Base-by-base conservation (phyloP, 2,329 filamentous ascomycete species). In the Aspergillus arachidicola region DNA sequence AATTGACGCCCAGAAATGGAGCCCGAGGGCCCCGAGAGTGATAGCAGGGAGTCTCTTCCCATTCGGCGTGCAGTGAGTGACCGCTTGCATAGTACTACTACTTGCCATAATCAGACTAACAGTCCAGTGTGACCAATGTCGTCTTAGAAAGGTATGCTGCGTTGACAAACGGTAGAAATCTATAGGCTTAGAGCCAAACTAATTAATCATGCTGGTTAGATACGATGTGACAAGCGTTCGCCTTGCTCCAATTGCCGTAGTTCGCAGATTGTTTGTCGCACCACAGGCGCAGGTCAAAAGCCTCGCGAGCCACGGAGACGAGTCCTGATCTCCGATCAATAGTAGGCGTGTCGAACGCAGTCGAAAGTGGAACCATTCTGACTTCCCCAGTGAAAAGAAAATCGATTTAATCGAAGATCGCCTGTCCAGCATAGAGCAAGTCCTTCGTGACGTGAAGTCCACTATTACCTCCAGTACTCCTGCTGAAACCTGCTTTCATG, bases 351-450 rank as follows among this genome's bases (percentile, higher is more conserved):
- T 6, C 9, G 3, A 32, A 59, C n/a, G 9, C 28, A 16, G 36
- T 16, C 14, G 5, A 51, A 51, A 26, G 32, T 46, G n/a, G 34
- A 36, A 5, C 21, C 51, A 7, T 55, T 26, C 28, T 10, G 21
- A 57, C 51, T 28, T 21, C n/a, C 23, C 19, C 53, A 84, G 82
- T 72, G 84, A 86, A 69, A 81, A 77, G 68, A 84, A 85, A 70
- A 83, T 86, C 56, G 83, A 85, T 64, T 69, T 80, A 14, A 84
- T 86, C 57, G 83, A 84, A 67, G 79, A 82, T 34, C 79, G 83
- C 19, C 73, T 86, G 10, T 76, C 77, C 7, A 76, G 77, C n/a
- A 84, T 86, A 46, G 83, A 85, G 65, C 70, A 57, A 71, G 72
- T 70, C 67, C 69, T 73, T 19, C 65, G 50, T 41, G 71, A 74